Conservation (phyloP, 2,329 filamentous ascomycete species). For the Sclerotinia borealis region DNA sequence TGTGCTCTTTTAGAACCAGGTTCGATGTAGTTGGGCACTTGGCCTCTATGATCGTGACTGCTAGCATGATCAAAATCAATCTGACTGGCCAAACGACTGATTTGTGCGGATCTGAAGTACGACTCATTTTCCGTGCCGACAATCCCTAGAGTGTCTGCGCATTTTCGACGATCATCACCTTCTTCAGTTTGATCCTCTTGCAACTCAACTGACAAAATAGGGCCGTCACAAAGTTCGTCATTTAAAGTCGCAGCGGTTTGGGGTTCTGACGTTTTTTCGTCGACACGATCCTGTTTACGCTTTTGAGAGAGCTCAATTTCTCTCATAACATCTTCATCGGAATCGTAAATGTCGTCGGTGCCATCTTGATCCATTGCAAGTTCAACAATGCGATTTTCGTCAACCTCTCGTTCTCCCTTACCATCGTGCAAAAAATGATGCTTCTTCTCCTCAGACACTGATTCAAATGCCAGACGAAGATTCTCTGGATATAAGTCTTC, state of each 20-base stretch:
- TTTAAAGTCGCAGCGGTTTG: conserved; percentile 8
- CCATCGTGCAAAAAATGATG: conserved; percentile 16
- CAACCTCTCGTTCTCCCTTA: conserved; percentile 42
- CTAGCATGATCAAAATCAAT: not conserved
- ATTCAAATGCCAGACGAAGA: conserved; percentile 44
- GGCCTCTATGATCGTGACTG: not conserved
- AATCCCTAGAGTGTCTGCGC: not conserved
- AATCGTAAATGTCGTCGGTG: conserved; percentile 43
- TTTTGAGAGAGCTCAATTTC: conserved; percentile 30
- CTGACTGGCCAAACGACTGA: not conserved
- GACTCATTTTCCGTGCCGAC: not conserved
- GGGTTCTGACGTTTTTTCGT: conserved; percentile 10
- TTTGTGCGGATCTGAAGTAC: not conserved
- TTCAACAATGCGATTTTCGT: conserved; percentile 53
- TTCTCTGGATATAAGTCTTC: conserved; percentile 77
- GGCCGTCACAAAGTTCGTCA: not conserved
- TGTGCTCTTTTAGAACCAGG: not conserved
- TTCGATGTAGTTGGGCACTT: not conserved
- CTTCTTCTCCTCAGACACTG: conserved; percentile 12
- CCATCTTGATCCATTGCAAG: conserved; percentile 34
- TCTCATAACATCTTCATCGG: conserved; percentile 44
- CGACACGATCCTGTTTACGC: conserved; percentile 19
- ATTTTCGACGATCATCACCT: not conserved
- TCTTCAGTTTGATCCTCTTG: not conserved
- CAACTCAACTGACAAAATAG: not conserved